Base-by-base conservation (phyloP, 2,329 filamentous ascomycete genomes). In the Huntiella moniliformis region DNA sequence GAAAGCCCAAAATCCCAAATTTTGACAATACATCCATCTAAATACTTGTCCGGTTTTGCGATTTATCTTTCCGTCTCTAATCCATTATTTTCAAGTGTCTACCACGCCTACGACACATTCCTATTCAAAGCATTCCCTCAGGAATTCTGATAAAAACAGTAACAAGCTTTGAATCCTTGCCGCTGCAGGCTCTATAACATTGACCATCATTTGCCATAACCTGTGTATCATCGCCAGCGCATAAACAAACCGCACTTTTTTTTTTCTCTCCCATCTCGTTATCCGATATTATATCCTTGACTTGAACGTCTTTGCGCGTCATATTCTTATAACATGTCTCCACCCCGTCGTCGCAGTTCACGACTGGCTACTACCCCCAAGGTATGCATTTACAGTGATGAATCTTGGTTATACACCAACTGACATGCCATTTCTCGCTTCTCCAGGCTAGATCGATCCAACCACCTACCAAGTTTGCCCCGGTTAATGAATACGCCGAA, bases 401-500 rank as follows among this genome's bases (percentile, higher is more conserved):
- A n/a, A 16, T 41, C 31, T 7, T 33, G 4, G n/a, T 10, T 11
- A 16, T 10, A 34, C n/a, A 12, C 16, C 34, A n/a, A 15, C 34
- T 34, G 13, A 12, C 18, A 13, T 33, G 18, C 12, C 35, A 39
- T 28, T 33, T 15, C 13, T 33, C 10, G 10, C 10, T 44, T 44
- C 49, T n/a, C 16, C 50, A 39, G 48, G 31, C 47, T 10, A 46
- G 51, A 48, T 42, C 61, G 58, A 51, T 49, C 16, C 64, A 57
- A 51, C 51, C 59, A 6, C 51, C 53, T 38, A 55, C 58, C 16
- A 60, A 55, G 46, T 61, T 67, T 31, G 54, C 59, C 8, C 63
- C 67, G 18, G 61, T 73, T 16, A 50, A 56, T 32, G 70, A 74
- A 52, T 56, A 57, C 44, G 57, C 63, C 46, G 66, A 70, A 47